Evolutionary conservation across 495 filamentous ascomycete genomes (phyloP), one percentile per base, ranked within the genome.

Genomic region (Niebla homalea): DNA sequence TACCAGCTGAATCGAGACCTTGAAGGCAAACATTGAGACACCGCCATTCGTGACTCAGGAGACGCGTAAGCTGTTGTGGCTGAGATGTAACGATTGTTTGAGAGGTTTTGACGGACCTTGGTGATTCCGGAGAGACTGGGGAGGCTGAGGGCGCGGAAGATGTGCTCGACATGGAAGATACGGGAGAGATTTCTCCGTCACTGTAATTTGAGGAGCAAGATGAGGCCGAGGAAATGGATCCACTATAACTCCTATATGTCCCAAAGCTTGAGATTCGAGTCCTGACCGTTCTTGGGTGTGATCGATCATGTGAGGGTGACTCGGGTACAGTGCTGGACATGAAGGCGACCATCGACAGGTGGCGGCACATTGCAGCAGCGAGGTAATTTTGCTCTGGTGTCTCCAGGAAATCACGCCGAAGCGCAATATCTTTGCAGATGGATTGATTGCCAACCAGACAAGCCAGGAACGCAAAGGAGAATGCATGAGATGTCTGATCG

Each of bases 321-420:
- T 52, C 36, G 5, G 47, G 37, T 21, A 26, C 36, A 46, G 48
- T 57, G 15, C 36, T 41, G 12, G 54, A 52, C 46, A 57, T 44
- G 19, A 57, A 57, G 35, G 40, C 46, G 18, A 57, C 36, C 12
- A 53, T 50, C 16, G 54, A 53, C 12, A 57, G 7, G 36, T 57
- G 54, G 15, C 54, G 54, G 32, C 50, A 49, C 25, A 57, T 11
- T 42, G 47, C 50, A 40, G 54, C 49, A n/a, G 50, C 41, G 8
- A 57, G 45, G 35, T 49, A 57, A 36, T 57, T 50, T 35, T 57
- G 54, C 44, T 57, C 54, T 4, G 54, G 45, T 18, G 54, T 52
- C 10, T 49, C 45, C n/a, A 57, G 21, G 21, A 57, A 57, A 4
- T 49, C 45, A 21, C 35, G 39, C 19, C 54, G 42, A 3, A 46